These are phyloP conservation scores for Phytophthora macrochlamydospora DNA, from an alignment of 352 stramenopile genomes.

Conservation along the genomic window DNA sequence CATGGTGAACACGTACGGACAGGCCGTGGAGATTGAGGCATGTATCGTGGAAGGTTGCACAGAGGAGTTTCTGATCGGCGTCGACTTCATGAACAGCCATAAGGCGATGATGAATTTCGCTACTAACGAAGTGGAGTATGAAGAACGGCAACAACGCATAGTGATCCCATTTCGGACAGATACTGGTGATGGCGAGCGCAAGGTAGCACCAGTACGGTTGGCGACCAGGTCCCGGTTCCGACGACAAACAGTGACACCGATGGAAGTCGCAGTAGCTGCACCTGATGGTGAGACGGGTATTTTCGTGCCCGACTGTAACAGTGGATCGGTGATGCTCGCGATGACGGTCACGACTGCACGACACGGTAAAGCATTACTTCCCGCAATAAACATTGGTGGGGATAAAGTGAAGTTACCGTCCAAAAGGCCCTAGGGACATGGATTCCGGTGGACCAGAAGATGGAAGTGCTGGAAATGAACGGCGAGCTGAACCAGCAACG, in stretches of 20 bases:
- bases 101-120: not conserved
- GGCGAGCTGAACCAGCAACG: not conserved
- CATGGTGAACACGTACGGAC: not conserved
- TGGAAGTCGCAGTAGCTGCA: not conserved
- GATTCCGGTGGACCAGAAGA: not conserved
- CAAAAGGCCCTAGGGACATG: not conserved
- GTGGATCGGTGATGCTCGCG: not conserved
- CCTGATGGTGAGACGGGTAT: not conserved
- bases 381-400: not conserved
- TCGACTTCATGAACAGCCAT: not conserved
- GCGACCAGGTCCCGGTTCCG: not conserved
- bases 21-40: not conserved
- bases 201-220: not conserved
- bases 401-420: not conserved
- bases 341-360: not conserved
- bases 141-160: not conserved
- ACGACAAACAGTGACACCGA: not conserved
- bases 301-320: not conserved
- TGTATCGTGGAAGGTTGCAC: not conserved
- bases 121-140: not conserved
- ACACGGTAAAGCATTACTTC: not conserved
- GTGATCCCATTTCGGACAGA: not conserved
- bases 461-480: not conserved
- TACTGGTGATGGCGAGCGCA: not conserved
- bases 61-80: not conserved